Evolutionary conservation across 768 basidiomycete species (phyloP), one percentile per base, ranked within the genome.

Genomic region (Leccinellum rugosiceps): DNA sequence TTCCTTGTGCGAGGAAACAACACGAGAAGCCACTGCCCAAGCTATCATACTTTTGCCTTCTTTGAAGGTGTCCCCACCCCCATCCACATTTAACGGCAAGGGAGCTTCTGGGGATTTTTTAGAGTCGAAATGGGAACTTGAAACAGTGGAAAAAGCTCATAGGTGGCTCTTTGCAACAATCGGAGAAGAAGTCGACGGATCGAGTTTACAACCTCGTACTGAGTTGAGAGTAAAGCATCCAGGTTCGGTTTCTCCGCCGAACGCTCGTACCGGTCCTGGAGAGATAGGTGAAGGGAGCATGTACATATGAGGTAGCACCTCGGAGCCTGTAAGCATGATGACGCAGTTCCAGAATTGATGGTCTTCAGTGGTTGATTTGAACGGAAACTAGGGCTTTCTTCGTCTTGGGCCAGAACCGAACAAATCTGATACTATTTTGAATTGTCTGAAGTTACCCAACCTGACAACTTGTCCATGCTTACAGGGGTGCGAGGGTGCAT

Each of bases 251-350:
- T 51, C 45, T 34, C 23, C 23, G 30, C 45, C 56, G 44, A 32
- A 49, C 34, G 63, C 59, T 34, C 67, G 62, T 28, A 30, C 50
- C 5, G 6, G 32, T 38, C 57, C 61, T 28, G 63, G 59, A 17
- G 73, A 75, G 41, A 60, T 79, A 32, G 80, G 80, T 6, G 82
- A 83, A 35, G 78, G 78, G 3, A 71, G 78, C 21, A 81, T 82
- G 80, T 83, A 82, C 58, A 80, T 82, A 57, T 82, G 58, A 72
- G 1, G 23, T 1, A 11, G n/a, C 19, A 5, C 14, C 11, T 53
- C 3, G 21, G 35, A 10, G 2, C 25, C 15, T 46, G 45, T 50
- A 3, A 41, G 19, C 52, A 34, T 41, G 31, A n/a, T 50, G n/a
- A 30, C 19, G 47, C 26, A 1, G n/a, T 43, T 10, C 10, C 25